Percentiles rank a stretch among this genome's conserved stretches.
These are phyloP conservation scores for Allium sativum DNA, from an alignment of 106 monocot genomes.

Conservation along the genomic window DNA sequence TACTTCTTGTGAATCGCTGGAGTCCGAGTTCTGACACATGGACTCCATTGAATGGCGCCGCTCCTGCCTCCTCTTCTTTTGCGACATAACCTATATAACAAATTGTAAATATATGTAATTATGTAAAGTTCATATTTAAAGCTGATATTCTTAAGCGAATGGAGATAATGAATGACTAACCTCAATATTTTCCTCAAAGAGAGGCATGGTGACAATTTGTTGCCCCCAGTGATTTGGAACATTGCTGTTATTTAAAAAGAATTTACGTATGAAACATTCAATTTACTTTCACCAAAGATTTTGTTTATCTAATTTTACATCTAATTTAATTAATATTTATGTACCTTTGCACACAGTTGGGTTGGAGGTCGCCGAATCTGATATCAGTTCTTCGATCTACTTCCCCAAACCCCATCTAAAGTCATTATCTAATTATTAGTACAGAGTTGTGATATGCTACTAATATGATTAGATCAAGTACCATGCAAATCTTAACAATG, in stretches of 20 bases:
- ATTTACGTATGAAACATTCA: too few species aligned
- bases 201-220: slow-evolving; percentile 13
- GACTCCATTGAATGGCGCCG: slow-evolving; percentile 8
- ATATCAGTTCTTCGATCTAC: slow-evolving; percentile 8
- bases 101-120: too few species aligned
- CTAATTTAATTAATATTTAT: neutral
- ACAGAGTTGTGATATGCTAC: too few species aligned
- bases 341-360: neutral
- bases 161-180: neutral
- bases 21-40: slow-evolving; percentile 25
- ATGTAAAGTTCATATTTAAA: too few species aligned
- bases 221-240: slow-evolving; percentile 7
- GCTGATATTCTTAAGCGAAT: too few species aligned
- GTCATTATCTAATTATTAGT: neutral
- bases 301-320: too few species aligned
- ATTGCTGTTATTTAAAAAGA: neutral
- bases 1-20: slow-evolving; percentile 23
- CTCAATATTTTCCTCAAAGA: slow-evolving; percentile 22
- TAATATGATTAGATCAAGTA: too few species aligned
- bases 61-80: slow-evolving; percentile 1
- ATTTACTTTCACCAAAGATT: neutral
- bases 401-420: slow-evolving; percentile 28
- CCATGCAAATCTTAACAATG: too few species aligned
- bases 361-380: slow-evolving; percentile 9
- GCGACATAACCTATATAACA: neutral